Percentiles rank a stretch among this genome's conserved stretches.
These are phyloP conservation scores for Yamadazyma dendronema DNA, from an alignment of 1,139 yeast genomes.

Conservation along the genomic window DNA sequence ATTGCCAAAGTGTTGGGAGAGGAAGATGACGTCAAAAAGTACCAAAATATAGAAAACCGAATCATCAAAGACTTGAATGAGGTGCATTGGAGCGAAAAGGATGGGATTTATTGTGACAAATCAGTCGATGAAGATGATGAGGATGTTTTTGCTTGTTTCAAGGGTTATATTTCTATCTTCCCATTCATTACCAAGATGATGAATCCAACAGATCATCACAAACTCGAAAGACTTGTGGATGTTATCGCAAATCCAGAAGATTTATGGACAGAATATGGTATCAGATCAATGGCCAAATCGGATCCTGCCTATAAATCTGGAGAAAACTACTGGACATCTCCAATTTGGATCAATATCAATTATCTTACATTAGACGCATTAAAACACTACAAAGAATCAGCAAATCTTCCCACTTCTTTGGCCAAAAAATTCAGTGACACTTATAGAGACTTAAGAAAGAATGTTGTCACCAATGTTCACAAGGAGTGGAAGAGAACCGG, in stretches of 20 bases:
- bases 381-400: conserved; percentile 42
- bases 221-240: conserved; percentile 51
- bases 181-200: conserved; percentile 80
- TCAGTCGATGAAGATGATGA: conserved; percentile 74
- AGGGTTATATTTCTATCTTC: conserved; percentile 83
- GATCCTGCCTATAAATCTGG: conserved; percentile 69
- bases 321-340: conserved; percentile 96
- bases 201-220: conserved; percentile 47
- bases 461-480: conserved; percentile 66
- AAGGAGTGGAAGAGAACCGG: conserved; percentile 74
- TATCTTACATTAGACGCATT: conserved; percentile 76
- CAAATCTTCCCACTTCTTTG: conserved; percentile 26
- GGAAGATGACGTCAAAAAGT: conserved; percentile 54
- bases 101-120: conserved; percentile 77
- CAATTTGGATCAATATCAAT: conserved; percentile 91
- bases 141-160: conserved; percentile 68
- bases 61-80: conserved; percentile 63
- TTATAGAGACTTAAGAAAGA: conserved; percentile 59
- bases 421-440: conserved; percentile 34
- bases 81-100: conserved; percentile 75
- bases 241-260: conserved; percentile 66
- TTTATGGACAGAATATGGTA: conserved; percentile 77
- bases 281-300: conserved; percentile 73
- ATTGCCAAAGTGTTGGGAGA: conserved; percentile 67
- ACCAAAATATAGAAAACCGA: conserved; percentile 50